A percentile compares a stretch with the other conserved stretches of the same genome.
Conservation (phyloP, 2,329 filamentous ascomycete genomes). For the Aspergillus persii region DNA sequence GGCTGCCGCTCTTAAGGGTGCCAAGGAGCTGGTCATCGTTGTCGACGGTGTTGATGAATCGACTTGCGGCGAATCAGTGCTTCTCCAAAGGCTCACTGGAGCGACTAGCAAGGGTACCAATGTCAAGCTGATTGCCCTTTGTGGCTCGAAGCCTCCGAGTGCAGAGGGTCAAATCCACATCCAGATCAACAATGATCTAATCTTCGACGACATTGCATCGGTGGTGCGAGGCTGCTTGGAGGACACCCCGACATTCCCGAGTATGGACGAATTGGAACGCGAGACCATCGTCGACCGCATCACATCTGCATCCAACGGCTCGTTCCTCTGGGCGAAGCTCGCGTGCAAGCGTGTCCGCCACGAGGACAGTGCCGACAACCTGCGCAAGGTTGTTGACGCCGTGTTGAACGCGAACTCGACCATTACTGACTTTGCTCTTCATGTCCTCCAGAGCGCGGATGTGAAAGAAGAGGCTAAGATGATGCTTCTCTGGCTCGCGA, state of each 20-base stretch:
- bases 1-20: constrained; percentile 24
- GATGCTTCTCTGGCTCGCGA: constrained; percentile 40
- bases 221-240: constrained; percentile 32
- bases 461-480: constrained; percentile 31
- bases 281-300: constrained; percentile 34
- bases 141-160: constrained; percentile 38
- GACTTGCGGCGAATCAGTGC: constrained; percentile 25
- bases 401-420: constrained; percentile 26
- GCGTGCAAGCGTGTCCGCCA: constrained; percentile 29
- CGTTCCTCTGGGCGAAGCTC: constrained; percentile 42
- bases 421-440: constrained; percentile 32
- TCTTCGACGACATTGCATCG: constrained; percentile 36
- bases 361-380: constrained; percentile 24
- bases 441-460: constrained; percentile 21
- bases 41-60: constrained; percentile 41
- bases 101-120: constrained; percentile 23
- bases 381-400: constrained; percentile 30
- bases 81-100: constrained; percentile 31
- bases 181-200: constrained; percentile 30
- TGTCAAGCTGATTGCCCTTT: constrained; percentile 33
- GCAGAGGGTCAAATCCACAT: constrained; percentile 32
- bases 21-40: constrained; percentile 38
- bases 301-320: constrained; percentile 33
- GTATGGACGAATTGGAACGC: constrained; percentile 31
- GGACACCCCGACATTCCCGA: constrained; percentile 20